A percentile compares a stretch with the other conserved stretches of the same genome.
phyloP scores from a whole-genome alignment of 164 flowering plant species.

The Tetrastigma voinierianum region DNA sequence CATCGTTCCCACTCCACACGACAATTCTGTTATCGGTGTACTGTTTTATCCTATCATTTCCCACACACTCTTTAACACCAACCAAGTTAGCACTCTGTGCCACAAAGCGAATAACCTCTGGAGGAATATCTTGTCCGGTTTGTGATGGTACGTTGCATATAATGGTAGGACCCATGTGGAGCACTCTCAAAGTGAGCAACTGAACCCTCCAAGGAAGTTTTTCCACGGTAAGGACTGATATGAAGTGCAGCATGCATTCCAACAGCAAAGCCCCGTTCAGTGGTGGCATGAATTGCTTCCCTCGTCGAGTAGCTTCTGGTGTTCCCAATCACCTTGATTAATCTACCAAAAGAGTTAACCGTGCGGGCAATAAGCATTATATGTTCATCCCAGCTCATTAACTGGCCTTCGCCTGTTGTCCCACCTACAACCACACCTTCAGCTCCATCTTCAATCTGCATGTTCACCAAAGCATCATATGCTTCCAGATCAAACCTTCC shows the following conservation, averaged over 20 bases:
- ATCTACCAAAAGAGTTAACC: slow-evolving; percentile 78
- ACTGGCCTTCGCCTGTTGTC: slow-evolving; percentile 93
- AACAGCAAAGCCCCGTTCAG: slow-evolving; percentile 93
- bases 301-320: slow-evolving; percentile 93
- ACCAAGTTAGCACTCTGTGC: slow-evolving; percentile 64
- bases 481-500: slow-evolving; percentile 94
- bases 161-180: slow-evolving; percentile 83
- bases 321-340: slow-evolving; percentile 89
- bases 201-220: slow-evolving; percentile 78
- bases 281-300: slow-evolving; percentile 92
- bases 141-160: slow-evolving; percentile 80
- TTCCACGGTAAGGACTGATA: slow-evolving; percentile 93
- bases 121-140: slow-evolving; percentile 91
- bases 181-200: slow-evolving; percentile 68
- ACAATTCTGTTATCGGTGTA: slow-evolving; percentile 59
- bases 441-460: slow-evolving; percentile 73
- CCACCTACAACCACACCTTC: slow-evolving; percentile 92
- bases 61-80: slow-evolving; percentile 85
- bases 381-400: slow-evolving; percentile 98
- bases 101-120: slow-evolving; percentile 47
- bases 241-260: slow-evolving; percentile 97
- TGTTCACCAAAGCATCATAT: slow-evolving; percentile 71
- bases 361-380: slow-evolving; percentile 96
- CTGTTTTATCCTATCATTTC: slow-evolving; percentile 59
- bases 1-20: slow-evolving; percentile 91